These are phyloP conservation scores for Syzygium oleosum DNA, from an alignment of 345 rosid genomes.

Conservation along the genomic window DNA sequence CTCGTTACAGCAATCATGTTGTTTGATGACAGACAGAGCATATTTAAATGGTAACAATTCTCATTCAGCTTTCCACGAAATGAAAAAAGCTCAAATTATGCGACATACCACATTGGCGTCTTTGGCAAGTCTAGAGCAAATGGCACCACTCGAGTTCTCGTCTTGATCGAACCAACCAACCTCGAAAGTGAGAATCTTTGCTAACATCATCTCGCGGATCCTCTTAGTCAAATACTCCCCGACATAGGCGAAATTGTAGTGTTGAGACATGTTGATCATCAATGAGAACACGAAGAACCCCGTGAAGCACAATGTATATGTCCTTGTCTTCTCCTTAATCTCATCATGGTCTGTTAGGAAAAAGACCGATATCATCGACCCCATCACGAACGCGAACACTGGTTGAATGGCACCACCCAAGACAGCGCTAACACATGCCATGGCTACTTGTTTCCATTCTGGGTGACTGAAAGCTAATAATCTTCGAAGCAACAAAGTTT, in stretches of 20 bases:
- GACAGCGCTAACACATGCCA: not conserved
- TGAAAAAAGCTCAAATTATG: not conserved
- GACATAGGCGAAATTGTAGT: constrained; percentile 26
- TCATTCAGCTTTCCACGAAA: not conserved
- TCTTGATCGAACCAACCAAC: constrained; percentile 33
- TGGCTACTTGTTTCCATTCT: constrained; percentile 20
- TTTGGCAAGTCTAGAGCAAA: constrained; percentile 25
- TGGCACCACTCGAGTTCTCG: constrained; percentile 22
- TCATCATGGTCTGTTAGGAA: not conserved
- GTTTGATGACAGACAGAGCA: not conserved
- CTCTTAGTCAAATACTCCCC: constrained; percentile 23
- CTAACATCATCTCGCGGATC: constrained; percentile 25
- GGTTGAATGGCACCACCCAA: not conserved
- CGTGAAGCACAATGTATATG: not conserved
- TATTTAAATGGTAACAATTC: not conserved
- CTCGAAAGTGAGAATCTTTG: constrained; percentile 27
- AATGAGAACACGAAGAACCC: not conserved
- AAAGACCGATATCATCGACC: not conserved
- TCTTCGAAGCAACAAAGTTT: constrained; percentile 12
- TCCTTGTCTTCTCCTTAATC: not conserved
- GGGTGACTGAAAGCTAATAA: constrained; percentile 14
- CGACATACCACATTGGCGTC: constrained; percentile 23
- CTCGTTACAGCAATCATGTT: not conserved
- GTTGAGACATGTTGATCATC: constrained; percentile 11
- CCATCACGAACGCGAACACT: not conserved